phyloP scores from a whole-genome alignment of 192 early-diverging fungal species.

The Coemansia nantahalensis region DNA sequence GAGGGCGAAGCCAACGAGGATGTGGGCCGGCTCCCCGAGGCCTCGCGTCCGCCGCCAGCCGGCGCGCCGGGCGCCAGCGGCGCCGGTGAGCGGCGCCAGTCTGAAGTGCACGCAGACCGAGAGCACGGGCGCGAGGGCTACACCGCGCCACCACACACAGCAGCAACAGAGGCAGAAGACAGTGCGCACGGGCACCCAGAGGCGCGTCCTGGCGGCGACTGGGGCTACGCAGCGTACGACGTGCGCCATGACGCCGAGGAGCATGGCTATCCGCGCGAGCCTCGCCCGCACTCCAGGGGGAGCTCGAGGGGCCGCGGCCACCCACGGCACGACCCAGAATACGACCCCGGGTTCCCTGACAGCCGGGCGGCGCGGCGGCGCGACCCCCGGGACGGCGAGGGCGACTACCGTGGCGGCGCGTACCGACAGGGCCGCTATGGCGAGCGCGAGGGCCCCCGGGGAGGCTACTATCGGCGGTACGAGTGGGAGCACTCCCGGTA shows the following conservation, averaged over 20 bases:
- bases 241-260: constrained; percentile 11
- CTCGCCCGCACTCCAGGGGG: constrained; percentile 18
- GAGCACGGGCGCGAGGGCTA: too few relatives aligned
- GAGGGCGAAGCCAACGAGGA: constrained; percentile 49
- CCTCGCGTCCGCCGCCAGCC: background rate
- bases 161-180: too few relatives aligned
- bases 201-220: background rate
- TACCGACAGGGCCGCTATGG: constrained; percentile 26
- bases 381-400: constrained; percentile 11
- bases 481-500: constrained; percentile 39
- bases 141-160: too few relatives aligned
- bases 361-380: constrained; percentile 10
- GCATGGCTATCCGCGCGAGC: constrained; percentile 6
- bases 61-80: background rate
- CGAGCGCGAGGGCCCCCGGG: constrained; percentile 7
- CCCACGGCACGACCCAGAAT: constrained; percentile 5
- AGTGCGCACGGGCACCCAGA: background rate
- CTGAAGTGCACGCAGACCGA: background rate
- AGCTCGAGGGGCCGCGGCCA: constrained; percentile 19
- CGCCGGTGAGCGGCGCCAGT: too few relatives aligned
- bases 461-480: constrained; percentile 25
- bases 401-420: constrained; percentile 19
- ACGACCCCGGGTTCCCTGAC: constrained; percentile 4
- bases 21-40: constrained; percentile 24
- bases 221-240: constrained; percentile 11